Conservation (phyloP, 495 filamentous ascomycete species). For the Neurospora sp. region DNA sequence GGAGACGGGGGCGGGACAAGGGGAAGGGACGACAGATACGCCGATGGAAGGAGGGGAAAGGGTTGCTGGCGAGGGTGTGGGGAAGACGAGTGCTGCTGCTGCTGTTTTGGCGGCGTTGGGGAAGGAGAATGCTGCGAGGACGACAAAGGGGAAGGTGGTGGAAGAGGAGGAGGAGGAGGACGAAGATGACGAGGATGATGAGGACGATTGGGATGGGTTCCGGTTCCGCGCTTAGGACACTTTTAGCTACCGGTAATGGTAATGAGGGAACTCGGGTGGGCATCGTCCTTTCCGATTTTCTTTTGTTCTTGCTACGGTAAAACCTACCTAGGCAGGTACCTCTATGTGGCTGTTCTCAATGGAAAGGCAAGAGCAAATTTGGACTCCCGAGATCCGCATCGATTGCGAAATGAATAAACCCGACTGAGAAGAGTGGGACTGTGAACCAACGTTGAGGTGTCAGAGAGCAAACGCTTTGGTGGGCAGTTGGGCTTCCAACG, state of each 20-base stretch:
- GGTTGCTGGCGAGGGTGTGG: slow-evolving; percentile 11
- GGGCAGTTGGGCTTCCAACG: neutral
- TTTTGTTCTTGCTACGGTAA: neutral
- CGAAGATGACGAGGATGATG: slow-evolving; percentile 49
- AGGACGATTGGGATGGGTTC: slow-evolving; percentile 61
- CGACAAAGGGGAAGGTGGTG: slow-evolving; percentile 16
- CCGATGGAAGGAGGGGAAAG: slow-evolving; percentile 15
- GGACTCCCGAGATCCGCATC: neutral
- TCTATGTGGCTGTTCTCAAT: neutral
- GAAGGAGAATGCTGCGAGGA: slow-evolving; percentile 30
- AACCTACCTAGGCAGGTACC: neutral
- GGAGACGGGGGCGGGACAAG: slow-evolving; percentile 9
- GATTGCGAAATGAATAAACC: neutral
- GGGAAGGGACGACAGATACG: neutral
- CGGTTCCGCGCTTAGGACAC: slow-evolving; percentile 38
- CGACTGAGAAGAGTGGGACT: neutral
- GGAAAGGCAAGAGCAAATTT: neutral
- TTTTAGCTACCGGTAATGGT: neutral
- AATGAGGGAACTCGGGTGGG: neutral
- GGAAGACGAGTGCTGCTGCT: neutral
- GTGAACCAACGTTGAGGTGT: neutral
- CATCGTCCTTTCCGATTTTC: neutral
- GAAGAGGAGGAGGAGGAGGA: slow-evolving; percentile 32
- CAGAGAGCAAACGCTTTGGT: neutral
- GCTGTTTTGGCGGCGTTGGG: slow-evolving; percentile 4